Conservation (phyloP, 192 early-diverging fungal species). For the Entomortierella parvispora region DNA sequence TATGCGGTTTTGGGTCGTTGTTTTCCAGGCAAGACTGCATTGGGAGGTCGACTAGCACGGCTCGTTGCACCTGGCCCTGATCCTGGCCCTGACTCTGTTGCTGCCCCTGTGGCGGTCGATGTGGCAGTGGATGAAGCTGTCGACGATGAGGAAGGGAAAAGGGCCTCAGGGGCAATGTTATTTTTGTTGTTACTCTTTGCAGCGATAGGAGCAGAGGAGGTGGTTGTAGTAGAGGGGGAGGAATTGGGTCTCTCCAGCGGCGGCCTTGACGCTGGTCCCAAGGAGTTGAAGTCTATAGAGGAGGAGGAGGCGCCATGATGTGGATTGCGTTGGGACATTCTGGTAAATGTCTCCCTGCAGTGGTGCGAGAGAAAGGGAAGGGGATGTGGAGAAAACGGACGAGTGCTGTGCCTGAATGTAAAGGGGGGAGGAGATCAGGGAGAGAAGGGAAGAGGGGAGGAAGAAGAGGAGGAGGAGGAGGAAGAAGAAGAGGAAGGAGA, state of each 20-base stretch:
- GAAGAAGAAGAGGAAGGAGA: not conserved
- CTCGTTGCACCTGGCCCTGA: constrained; percentile 3
- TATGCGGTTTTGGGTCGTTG: constrained; percentile 37
- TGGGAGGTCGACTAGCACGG: constrained; percentile 3
- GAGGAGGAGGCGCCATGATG: not conserved
- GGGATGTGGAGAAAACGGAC: not conserved
- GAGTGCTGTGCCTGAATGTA: not conserved
- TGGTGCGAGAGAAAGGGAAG: not conserved
- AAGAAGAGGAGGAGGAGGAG: not conserved
- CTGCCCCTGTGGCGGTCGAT: not conserved
- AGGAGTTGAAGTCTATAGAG: not conserved
- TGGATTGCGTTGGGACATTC: not conserved
- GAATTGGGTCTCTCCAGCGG: constrained; percentile 9
- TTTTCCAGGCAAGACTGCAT: constrained; percentile 3
- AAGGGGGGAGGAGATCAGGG: not conserved
- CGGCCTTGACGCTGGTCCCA: not conserved
- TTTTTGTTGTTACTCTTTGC: not conserved
- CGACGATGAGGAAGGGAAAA: constrained; percentile 4
- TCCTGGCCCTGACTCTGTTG: too few species aligned
- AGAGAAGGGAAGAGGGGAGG: not conserved
- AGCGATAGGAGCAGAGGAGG: not conserved
- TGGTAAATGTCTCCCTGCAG: not conserved
- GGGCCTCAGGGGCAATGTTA: not conserved
- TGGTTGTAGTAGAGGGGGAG: constrained; percentile 6
- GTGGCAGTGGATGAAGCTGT: constrained; percentile 13